These are phyloP conservation scores for Nematocida sp. DNA, from an alignment of 371 early-diverging fungal species.

Conservation along the genomic window DNA sequence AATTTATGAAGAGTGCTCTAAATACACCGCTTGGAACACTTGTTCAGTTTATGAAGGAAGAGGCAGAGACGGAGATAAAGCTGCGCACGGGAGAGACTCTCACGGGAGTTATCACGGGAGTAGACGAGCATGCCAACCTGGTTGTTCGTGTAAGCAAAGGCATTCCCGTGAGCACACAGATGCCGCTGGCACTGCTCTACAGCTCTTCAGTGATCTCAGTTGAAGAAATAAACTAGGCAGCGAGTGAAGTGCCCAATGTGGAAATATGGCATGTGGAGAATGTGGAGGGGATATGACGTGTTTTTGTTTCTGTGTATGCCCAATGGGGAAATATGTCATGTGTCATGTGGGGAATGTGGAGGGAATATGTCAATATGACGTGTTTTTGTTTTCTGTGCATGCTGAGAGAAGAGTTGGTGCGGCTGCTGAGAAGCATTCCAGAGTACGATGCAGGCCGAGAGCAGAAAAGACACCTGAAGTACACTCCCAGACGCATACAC, in stretches of 20 bases:
- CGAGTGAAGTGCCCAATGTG: too few relatives aligned
- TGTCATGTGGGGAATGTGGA: too few relatives aligned
- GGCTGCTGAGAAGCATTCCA: background rate
- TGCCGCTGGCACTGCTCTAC: too few relatives aligned
- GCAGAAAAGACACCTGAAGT: too few relatives aligned
- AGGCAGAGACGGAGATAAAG: background rate
- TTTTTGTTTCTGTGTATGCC: too few relatives aligned
- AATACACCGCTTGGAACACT: background rate
- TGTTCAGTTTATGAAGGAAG: background rate
- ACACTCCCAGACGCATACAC: background rate
- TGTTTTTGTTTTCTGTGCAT: background rate
- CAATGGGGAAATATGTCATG: too few relatives aligned
- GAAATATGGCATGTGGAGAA: too few relatives aligned
- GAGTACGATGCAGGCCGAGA: background rate
- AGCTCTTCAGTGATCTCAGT: too few relatives aligned
- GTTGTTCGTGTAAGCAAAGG: too few relatives aligned
- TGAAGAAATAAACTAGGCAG: too few relatives aligned
- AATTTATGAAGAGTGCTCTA: background rate
- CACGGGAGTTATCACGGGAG: background rate
- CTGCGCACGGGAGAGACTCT: background rate
- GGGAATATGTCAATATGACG: background rate
- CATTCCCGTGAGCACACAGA: too few relatives aligned
- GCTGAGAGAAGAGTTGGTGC: background rate
- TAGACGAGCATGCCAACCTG: constrained; percentile 8
- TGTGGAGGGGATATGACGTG: too few relatives aligned